Conservation (phyloP, 805 yeast genomes). For the Cyberlindnera xylosilytica region DNA sequence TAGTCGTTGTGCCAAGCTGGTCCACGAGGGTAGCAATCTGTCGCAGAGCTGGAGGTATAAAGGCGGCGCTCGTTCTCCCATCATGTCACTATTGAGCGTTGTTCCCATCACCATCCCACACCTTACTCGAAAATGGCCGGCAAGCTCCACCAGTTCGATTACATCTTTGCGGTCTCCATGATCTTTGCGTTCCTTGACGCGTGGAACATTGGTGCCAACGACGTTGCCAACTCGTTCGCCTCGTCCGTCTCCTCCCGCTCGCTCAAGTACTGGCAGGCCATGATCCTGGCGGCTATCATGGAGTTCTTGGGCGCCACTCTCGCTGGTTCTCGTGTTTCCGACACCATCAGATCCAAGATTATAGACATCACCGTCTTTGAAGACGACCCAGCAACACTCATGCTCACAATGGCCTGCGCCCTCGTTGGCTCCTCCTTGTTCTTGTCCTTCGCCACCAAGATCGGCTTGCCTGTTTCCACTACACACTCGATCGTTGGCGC, state of each 20-base stretch:
- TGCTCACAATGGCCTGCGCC: constrained; percentile 76
- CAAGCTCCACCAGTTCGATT: constrained; percentile 47
- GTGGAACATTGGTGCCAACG: constrained; percentile 79
- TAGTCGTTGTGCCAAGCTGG: no score
- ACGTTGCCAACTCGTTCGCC: constrained; percentile 78
- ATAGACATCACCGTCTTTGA: constrained; percentile 48
- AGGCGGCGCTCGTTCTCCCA: no score
- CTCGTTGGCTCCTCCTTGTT: constrained; percentile 69
- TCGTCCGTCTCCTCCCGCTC: constrained; percentile 72
- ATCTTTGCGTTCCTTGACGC: constrained; percentile 76
- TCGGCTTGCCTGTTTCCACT: constrained; percentile 79
- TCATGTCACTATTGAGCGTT: no score
- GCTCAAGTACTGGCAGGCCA: constrained; percentile 70
- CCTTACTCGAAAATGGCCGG: background rate
- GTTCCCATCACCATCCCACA: no score
- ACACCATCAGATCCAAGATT: constrained; percentile 65
- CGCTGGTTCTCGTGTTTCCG: constrained; percentile 72
- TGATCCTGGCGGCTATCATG: constrained; percentile 65
- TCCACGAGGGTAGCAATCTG: no score
- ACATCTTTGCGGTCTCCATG: constrained; percentile 65
- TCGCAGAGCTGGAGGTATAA: no score
- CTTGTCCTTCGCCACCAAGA: constrained; percentile 61
- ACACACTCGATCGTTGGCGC: constrained; percentile 79
- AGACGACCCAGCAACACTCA: constrained; percentile 62
- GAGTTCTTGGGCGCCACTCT: constrained; percentile 74